phyloP scores from a whole-genome alignment of 164 flowering plant genomes.

The Aristolochia californica region DNA sequence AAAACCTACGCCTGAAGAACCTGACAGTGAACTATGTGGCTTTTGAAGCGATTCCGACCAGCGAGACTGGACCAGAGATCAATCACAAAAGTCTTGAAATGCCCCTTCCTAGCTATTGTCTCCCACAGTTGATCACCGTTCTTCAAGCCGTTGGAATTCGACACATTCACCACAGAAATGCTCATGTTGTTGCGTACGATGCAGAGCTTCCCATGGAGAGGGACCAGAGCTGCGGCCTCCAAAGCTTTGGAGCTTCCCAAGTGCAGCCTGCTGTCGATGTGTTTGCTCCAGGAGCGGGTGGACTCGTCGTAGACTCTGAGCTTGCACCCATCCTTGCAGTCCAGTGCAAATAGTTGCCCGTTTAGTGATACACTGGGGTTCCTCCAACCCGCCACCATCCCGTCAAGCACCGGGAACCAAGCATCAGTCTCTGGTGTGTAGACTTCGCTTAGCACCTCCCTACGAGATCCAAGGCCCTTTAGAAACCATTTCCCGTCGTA shows the following conservation, averaged over 20 bases:
- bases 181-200: slow-evolving; percentile 75
- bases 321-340: slow-evolving; percentile 81
- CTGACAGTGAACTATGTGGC: slow-evolving; percentile 71
- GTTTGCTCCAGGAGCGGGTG: slow-evolving; percentile 58
- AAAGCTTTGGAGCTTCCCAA: slow-evolving; percentile 56
- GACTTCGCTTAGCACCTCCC: slow-evolving; percentile 70
- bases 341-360: slow-evolving; percentile 65
- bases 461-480: slow-evolving; percentile 71
- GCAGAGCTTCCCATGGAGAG: slow-evolving; percentile 59
- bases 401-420: slow-evolving; percentile 65
- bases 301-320: slow-evolving; percentile 56
- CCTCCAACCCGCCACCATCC: slow-evolving; percentile 82
- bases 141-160: slow-evolving; percentile 21
- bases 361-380: slow-evolving; percentile 53
- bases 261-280: slow-evolving; percentile 61
- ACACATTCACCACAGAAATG: slow-evolving; percentile 57
- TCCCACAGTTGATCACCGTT: slow-evolving; percentile 56
- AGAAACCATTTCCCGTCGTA: slow-evolving; percentile 71
- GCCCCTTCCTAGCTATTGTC: slow-evolving; percentile 65
- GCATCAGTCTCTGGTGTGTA: slow-evolving; percentile 54
- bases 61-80: slow-evolving; percentile 64
- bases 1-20: slow-evolving; percentile 44
- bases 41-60: slow-evolving; percentile 50
- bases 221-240: slow-evolving; percentile 73
- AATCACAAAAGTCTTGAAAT: slow-evolving; percentile 45